Conservation (phyloP, 257 asterid genomes). For the Fraxinus americana region DNA sequence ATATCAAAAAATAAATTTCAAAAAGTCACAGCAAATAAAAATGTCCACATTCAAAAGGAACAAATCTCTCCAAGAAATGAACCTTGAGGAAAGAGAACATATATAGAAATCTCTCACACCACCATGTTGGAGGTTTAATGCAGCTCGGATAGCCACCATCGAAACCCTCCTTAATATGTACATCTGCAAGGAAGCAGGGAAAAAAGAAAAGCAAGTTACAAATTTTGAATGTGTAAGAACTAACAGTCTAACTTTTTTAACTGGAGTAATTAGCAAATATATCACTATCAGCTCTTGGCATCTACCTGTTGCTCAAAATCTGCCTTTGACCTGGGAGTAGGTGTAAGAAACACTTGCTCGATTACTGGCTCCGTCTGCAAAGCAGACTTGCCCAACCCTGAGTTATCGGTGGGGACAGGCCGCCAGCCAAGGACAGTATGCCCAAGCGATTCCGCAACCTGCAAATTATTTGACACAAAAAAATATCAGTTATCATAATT, state of each 20-base stretch:
- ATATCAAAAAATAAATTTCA: neutral
- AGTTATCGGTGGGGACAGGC: slow-evolving; percentile 84
- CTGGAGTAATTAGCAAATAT: neutral
- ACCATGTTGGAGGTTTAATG: slow-evolving; percentile 94
- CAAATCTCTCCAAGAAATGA: slow-evolving; percentile 22
- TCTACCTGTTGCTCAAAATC: slow-evolving; percentile 94
- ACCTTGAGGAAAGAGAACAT: slow-evolving; percentile 97
- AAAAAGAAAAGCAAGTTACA: slow-evolving; percentile 3
- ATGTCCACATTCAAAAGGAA: neutral
- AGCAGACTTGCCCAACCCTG: slow-evolving; percentile 93
- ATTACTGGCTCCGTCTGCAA: slow-evolving; percentile 92
- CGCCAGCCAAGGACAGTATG: slow-evolving; percentile 98
- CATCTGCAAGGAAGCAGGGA: slow-evolving; percentile 55
- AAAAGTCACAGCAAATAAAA: neutral
- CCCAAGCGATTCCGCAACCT: slow-evolving; percentile 99
- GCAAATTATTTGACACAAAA: slow-evolving; percentile 8
- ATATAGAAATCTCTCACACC: slow-evolving; percentile 83
- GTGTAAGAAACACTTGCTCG: slow-evolving; percentile 96
- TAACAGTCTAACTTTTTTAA: neutral
- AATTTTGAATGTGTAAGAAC: slow-evolving; percentile 5
- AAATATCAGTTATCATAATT: slow-evolving; percentile 12
- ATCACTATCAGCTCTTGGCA: slow-evolving; percentile 2
- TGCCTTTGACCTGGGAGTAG: slow-evolving; percentile 70
- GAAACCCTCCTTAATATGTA: slow-evolving; percentile 92
- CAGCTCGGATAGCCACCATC: slow-evolving; percentile 98